phyloP scores from a whole-genome alignment of 768 basidiomycete genomes.

The Scleroderma citrinum region DNA sequence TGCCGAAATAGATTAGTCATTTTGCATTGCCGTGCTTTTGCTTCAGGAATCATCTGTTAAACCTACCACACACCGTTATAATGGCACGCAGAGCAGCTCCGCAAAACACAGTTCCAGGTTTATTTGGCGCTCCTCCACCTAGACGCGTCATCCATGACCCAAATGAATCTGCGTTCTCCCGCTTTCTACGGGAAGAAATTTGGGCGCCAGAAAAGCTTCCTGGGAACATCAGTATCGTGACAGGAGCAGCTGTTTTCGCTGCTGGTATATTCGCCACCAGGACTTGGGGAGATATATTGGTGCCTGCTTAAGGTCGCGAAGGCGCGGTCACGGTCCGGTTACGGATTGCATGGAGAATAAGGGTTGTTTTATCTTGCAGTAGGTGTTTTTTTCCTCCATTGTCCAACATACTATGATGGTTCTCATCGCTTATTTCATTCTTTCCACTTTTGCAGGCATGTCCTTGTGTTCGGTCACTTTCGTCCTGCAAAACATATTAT shows the following conservation, averaged over 20 bases:
- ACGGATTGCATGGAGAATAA: not conserved
- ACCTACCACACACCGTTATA: constrained; percentile 7
- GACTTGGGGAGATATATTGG: constrained; percentile 73
- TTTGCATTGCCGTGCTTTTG: too few relatives aligned
- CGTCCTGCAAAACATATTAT: not conserved
- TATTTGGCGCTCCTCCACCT: constrained; percentile 43
- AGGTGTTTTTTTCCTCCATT: not conserved
- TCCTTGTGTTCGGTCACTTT: not conserved
- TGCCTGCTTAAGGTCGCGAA: constrained; percentile 45
- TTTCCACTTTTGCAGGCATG: not conserved
- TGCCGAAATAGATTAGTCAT: too few relatives aligned
- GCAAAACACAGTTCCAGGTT: constrained; percentile 42
- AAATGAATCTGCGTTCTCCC: constrained; percentile 58
- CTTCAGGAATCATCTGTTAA: too few relatives aligned
- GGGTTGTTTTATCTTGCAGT: not conserved
- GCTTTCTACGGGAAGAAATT: constrained; percentile 53
- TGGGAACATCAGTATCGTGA: constrained; percentile 68
- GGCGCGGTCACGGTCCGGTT: not conserved
- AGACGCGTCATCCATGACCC: constrained; percentile 43
- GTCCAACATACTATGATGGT: not conserved
- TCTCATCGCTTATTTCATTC: not conserved
- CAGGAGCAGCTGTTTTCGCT: constrained; percentile 60
- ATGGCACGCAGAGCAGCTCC: constrained; percentile 73
- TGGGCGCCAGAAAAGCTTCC: constrained; percentile 66
- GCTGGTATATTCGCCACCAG: constrained; percentile 67